phyloP scores from a whole-genome alignment of 139 green algal genomes.

The Mychonastes homosphaera region DNA sequence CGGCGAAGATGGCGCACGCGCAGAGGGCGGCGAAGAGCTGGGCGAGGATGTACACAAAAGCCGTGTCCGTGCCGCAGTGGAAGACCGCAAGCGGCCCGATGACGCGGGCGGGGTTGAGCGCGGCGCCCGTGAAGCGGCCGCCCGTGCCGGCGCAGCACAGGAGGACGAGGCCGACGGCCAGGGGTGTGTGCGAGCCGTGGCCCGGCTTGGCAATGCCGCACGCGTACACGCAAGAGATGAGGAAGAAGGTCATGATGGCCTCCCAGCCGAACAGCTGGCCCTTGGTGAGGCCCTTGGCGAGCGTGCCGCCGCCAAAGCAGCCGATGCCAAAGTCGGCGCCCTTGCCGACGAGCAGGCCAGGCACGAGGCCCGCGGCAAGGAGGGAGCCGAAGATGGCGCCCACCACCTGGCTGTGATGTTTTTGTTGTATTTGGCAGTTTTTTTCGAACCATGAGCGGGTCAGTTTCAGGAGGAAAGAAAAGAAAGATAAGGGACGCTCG shows the following conservation, averaged over 20 bases:
- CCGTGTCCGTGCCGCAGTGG: conserved; percentile 13
- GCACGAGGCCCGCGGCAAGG: conserved; percentile 14
- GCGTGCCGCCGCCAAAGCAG: conserved; percentile 16
- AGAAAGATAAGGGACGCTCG: background rate
- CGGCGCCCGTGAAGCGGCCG: conserved; percentile 18
- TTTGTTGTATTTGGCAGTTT: background rate
- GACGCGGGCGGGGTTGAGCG: conserved; percentile 22
- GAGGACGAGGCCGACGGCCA: conserved; percentile 19
- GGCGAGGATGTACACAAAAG: conserved; percentile 15
- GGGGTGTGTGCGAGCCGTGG: conserved; percentile 19
- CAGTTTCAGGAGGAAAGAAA: background rate
- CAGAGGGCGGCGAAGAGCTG: conserved; percentile 11
- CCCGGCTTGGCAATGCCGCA: conserved; percentile 25
- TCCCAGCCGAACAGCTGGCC: conserved; percentile 27
- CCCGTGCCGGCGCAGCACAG: conserved; percentile 16
- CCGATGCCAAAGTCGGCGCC: conserved; percentile 10
- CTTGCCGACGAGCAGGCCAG: conserved; percentile 5
- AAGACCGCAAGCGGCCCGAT: conserved; percentile 20
- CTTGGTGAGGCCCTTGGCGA: conserved; percentile 3
- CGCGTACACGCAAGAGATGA: conserved; percentile 22
- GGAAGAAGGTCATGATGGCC: conserved; percentile 22
- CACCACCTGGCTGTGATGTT: conserved; percentile 1
- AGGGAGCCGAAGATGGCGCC: conserved; percentile 20
- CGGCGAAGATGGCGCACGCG: conserved; percentile 15
- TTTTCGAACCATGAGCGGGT: background rate